Percentiles rank a stretch among this genome's conserved stretches.
These are phyloP conservation scores for Pelargonium fulgidum DNA, from an alignment of 441 rosid genomes.

Conservation along the genomic window DNA sequence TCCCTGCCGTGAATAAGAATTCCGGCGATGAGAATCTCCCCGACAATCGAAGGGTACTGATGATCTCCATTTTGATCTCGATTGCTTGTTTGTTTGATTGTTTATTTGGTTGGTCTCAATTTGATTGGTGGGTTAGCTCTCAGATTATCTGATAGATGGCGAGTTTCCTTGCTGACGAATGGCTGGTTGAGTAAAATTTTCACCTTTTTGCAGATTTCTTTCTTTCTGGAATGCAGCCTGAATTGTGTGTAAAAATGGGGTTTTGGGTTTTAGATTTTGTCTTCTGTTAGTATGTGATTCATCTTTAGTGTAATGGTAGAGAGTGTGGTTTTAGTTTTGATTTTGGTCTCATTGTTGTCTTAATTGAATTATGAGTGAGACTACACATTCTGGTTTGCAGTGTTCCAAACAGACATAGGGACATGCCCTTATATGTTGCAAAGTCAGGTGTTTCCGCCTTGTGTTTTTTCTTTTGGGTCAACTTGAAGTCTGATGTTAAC, in stretches of 20 bases:
- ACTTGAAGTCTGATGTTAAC: neutral
- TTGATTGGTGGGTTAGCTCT: neutral
- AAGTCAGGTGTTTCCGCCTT: neutral
- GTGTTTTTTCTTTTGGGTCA: neutral
- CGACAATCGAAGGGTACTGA: conserved; percentile 39
- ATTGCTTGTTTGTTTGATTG: neutral
- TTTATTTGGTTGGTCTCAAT: neutral
- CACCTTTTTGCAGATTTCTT: neutral
- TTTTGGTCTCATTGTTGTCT: too few species aligned
- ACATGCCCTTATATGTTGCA: neutral
- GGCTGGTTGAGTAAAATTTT: neutral
- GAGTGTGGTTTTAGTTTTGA: too few species aligned
- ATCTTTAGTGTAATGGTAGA: too few species aligned
- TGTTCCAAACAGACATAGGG: neutral
- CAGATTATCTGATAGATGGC: neutral
- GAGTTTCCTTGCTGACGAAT: neutral
- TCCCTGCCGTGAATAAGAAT: conserved; percentile 21
- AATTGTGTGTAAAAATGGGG: neutral
- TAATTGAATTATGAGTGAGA: neutral
- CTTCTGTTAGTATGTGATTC: neutral
- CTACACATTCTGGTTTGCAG: neutral
- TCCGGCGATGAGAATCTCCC: conserved; percentile 26
- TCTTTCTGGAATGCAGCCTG: neutral
- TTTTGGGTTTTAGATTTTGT: conserved; percentile 8
- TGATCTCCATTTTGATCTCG: conserved; percentile 12